Conservation (phyloP, 805 yeast species). For the Saturnispora ahearnii region DNA sequence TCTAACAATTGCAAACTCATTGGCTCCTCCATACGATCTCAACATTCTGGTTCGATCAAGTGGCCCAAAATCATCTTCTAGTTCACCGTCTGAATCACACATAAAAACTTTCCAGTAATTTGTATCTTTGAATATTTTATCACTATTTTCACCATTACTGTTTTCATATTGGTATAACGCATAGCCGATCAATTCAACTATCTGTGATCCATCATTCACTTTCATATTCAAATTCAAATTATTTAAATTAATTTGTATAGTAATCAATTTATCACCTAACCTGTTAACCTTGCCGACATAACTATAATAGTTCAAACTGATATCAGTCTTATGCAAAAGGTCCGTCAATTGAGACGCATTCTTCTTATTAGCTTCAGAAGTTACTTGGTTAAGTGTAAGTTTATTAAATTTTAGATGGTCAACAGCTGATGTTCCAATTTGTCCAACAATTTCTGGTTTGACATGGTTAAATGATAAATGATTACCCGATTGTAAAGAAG, state of each 20-base stretch:
- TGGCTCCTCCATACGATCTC: slow-evolving; percentile 58
- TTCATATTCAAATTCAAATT: slow-evolving; percentile 15
- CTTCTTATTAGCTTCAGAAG: not conserved
- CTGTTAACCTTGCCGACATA: slow-evolving; percentile 18
- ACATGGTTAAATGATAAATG: not conserved
- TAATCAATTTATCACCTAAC: slow-evolving; percentile 7
- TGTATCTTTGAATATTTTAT: slow-evolving; percentile 36
- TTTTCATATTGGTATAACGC: slow-evolving; percentile 31
- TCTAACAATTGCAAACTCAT: slow-evolving; percentile 69
- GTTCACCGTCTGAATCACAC: slow-evolving; percentile 90
- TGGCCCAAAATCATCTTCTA: slow-evolving; percentile 87
- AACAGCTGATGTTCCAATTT: not conserved
- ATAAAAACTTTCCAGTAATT: slow-evolving; percentile 69
- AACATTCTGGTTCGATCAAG: slow-evolving; percentile 60
- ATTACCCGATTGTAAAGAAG: not conserved
- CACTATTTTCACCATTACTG: not conserved
- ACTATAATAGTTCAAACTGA: slow-evolving; percentile 35
- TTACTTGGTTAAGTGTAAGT: not conserved
- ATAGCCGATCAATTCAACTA: slow-evolving; percentile 49
- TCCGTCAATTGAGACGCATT: not conserved
- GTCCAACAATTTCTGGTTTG: not conserved
- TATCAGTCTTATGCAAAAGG: slow-evolving; percentile 26
- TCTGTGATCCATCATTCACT: slow-evolving; percentile 32
- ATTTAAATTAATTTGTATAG: slow-evolving; percentile 17
- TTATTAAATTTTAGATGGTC: not conserved